Percentiles rank a stretch among this genome's conserved stretches.
Conservation (phyloP, 78 protist species). For the Carpediemonas membranifera region DNA sequence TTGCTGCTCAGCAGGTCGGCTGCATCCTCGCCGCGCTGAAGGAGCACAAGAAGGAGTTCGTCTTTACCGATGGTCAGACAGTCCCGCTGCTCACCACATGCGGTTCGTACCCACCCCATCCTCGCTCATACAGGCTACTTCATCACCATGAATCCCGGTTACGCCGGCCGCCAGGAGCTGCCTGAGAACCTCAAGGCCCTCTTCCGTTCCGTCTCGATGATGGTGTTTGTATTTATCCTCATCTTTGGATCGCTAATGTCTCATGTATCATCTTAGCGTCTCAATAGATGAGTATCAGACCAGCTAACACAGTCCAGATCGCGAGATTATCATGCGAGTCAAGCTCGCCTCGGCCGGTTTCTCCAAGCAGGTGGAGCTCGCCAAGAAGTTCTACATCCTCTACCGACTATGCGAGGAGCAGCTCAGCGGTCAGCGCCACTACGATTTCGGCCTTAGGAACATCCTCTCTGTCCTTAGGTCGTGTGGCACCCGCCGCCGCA, state of each 20-base stretch:
- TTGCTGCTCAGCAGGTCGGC: constrained; percentile 71
- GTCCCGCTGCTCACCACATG: constrained; percentile 29
- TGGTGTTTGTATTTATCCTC: constrained; percentile 37
- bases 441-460: constrained; percentile 63
- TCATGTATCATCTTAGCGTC: too few relatives aligned
- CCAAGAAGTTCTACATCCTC: constrained; percentile 57
- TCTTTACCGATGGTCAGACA: constrained; percentile 51
- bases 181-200: constrained; percentile 80
- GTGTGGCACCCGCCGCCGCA: constrained; percentile 31
- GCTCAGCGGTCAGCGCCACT: constrained; percentile 68
- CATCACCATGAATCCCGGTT: constrained; percentile 86
- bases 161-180: constrained; percentile 82
- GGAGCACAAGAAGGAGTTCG: constrained; percentile 32
- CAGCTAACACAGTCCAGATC: too few relatives aligned
- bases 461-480: constrained; percentile 63
- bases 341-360: constrained; percentile 65
- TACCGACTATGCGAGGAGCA: constrained; percentile 69
- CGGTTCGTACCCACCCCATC: too few relatives aligned
- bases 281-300: too few relatives aligned
- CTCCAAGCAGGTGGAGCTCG: constrained; percentile 23
- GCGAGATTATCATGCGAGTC: constrained; percentile 60
- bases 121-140: too few relatives aligned
- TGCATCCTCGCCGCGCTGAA: constrained; percentile 47
- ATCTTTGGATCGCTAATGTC: neutral
- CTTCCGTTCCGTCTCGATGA: constrained; percentile 76